These are phyloP conservation scores for Sphaerulina vaccinii DNA, from an alignment of 2,329 filamentous ascomycete genomes.

Conservation along the genomic window DNA sequence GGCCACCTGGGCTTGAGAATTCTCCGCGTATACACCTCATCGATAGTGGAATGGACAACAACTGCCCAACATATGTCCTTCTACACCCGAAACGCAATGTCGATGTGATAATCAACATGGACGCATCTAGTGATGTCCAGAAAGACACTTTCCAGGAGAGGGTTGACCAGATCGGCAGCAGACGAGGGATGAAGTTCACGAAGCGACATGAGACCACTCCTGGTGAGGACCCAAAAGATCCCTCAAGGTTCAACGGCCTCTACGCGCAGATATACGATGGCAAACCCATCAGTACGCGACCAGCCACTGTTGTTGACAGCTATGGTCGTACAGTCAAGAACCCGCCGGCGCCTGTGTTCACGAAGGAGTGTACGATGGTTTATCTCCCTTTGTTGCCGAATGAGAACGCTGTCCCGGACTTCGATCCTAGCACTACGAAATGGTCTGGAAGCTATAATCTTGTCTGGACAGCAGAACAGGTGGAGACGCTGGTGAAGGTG, in stretches of 20 bases:
- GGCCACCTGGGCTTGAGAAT: slow-evolving; percentile 36
- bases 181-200: slow-evolving; percentile 36
- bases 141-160: slow-evolving; percentile 38
- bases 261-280: slow-evolving; percentile 37
- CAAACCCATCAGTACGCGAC: slow-evolving; percentile 21
- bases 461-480: slow-evolving; percentile 38
- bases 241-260: slow-evolving; percentile 33
- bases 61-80: slow-evolving; percentile 36
- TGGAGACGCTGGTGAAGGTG: slow-evolving; percentile 36
- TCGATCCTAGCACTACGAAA: slow-evolving; percentile 36
- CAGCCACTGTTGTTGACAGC: slow-evolving; percentile 32
- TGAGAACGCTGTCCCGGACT: slow-evolving; percentile 35
- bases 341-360: slow-evolving; percentile 31
- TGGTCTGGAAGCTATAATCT: slow-evolving; percentile 37
- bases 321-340: slow-evolving; percentile 34
- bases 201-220: slow-evolving; percentile 31
- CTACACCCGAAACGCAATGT: slow-evolving; percentile 31
- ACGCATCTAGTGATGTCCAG: slow-evolving; percentile 36
- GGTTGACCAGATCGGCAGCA: slow-evolving; percentile 36
- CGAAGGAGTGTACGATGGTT: slow-evolving; percentile 34
- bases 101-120: slow-evolving; percentile 39
- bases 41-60: slow-evolving; percentile 40
- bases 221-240: slow-evolving; percentile 25
- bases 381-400: slow-evolving; percentile 37
- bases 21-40: slow-evolving; percentile 39